A percentile compares a stretch with the other conserved stretches of the same genome.
Evolutionary conservation across 441 rosid species (phyloP).

Genomic region (Euphorbia schlechtendalii): DNA sequence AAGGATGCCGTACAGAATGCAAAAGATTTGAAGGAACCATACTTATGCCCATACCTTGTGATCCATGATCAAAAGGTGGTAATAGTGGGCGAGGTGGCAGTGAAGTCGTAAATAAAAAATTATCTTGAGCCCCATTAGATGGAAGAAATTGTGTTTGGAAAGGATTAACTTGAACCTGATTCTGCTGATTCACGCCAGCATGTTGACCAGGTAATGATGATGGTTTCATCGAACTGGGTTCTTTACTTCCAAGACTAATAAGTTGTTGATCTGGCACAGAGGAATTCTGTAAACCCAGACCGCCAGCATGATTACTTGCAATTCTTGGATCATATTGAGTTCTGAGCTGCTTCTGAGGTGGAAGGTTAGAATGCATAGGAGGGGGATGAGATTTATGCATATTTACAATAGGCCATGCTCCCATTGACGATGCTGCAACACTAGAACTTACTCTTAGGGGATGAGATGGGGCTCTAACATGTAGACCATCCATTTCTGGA

Average conservation of each 20-base stretch:
- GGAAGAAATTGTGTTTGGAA: slow-evolving; percentile 39
- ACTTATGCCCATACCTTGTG: slow-evolving; percentile 26
- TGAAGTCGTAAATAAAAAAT: slow-evolving; percentile 20
- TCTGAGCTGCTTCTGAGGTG: slow-evolving; percentile 34
- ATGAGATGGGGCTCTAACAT: slow-evolving; percentile 31
- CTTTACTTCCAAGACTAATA: slow-evolving; percentile 36
- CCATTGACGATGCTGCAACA: slow-evolving; percentile 27
- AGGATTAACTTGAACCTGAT: slow-evolving; percentile 37
- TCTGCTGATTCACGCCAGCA: slow-evolving; percentile 41
- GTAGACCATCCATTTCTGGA: slow-evolving; percentile 38
- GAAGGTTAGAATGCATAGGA: slow-evolving; percentile 35
- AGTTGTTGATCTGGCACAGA: slow-evolving; percentile 45
- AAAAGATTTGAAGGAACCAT: slow-evolving; percentile 29
- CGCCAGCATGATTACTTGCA: slow-evolving; percentile 30
- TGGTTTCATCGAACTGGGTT: slow-evolving; percentile 25
- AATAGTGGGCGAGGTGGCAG: slow-evolving; percentile 39
- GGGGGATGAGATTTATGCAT: slow-evolving; percentile 47
- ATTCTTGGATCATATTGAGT: slow-evolving; percentile 41
- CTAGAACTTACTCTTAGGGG: slow-evolving; percentile 39
- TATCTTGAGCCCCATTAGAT: slow-evolving; percentile 37
- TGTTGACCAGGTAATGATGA: slow-evolving; percentile 36
- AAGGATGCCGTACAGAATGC: slow-evolving; percentile 32
- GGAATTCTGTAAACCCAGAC: slow-evolving; percentile 39
- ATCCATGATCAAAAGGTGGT: slow-evolving; percentile 39
- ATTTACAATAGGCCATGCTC: slow-evolving; percentile 49